Evolutionary conservation across 441 rosid genomes (phyloP), one percentile per base, ranked within the genome.

Genomic region (Gossypium armourianum): DNA sequence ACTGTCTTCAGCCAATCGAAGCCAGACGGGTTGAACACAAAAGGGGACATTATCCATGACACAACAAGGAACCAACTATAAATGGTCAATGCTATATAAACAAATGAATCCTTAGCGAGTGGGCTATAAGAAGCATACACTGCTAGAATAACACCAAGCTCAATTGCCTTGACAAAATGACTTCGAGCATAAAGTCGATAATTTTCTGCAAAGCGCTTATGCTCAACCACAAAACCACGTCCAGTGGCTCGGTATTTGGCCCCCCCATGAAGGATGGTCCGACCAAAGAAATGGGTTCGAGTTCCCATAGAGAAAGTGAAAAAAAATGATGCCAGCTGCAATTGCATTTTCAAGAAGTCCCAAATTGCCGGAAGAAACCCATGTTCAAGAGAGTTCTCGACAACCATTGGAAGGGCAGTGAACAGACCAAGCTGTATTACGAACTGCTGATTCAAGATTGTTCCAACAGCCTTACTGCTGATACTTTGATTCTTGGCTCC

Each of bases 1-100:
- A 87, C 88, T 6, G 88, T 83, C 82, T 87, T 87, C 73, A 87
- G 86, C 89, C 91, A 87, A 73, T 87, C 91, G 13, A 87, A 87
- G 59, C 89, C 89, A 12, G 87, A 85, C 4, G 91, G 91, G 69
- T 87, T 87, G 80, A 87, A 85, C 69, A 84, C 75, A 28, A 85
- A 87, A 24, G 91, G 89, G 45, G 88, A 80, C 79, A 85, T 78
- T 29, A 87, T 84, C 91, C 89, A 87, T 4, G 91, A 85, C 24
- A 80, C 71, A 43, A 87, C 76, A 64, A 87, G 84, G 74, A 85
- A 84, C 91, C 91, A 87, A 77, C 91, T 82, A 0, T 88, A 77
- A 62, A 87, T 76, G 40, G 86, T 80, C 88, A 87, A 72, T 15
- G 83, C 83, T 76, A 84, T 83, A 76, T 81, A 84, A 65, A 84